These are phyloP conservation scores for Lentinula sp. DNA, from an alignment of 768 basidiomycete species.

Conservation along the genomic window DNA sequence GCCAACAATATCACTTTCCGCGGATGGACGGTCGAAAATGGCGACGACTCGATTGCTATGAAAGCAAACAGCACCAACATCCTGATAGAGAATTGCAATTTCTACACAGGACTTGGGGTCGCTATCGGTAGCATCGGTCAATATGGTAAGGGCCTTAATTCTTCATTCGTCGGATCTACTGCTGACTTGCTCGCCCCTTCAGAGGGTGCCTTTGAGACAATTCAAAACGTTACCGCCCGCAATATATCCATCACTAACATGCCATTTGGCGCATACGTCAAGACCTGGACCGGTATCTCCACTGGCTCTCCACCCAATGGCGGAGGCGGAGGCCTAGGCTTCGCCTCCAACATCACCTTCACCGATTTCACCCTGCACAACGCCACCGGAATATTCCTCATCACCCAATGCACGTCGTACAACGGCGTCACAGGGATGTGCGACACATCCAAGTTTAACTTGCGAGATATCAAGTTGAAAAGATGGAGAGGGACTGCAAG, in stretches of 20 bases:
- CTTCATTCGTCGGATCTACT: neutral
- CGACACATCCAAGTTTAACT: conserved; percentile 26
- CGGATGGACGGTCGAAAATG: conserved; percentile 29
- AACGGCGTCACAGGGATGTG: conserved; percentile 25
- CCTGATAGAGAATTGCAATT: conserved; percentile 28
- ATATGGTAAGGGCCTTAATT: neutral
- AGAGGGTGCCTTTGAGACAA: conserved; percentile 23
- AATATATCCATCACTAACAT: conserved; percentile 19
- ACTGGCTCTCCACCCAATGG: conserved; percentile 25
- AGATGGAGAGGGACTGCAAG: conserved; percentile 18
- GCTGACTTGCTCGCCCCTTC: conserved; percentile 14
- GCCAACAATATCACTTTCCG: conserved; percentile 30
- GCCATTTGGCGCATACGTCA: conserved; percentile 23
- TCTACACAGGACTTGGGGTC: conserved; percentile 30
- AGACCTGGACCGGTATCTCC: conserved; percentile 25
- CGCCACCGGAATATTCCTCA: conserved; percentile 14
- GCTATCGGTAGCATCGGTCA: conserved; percentile 24
- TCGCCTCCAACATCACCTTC: conserved; percentile 23
- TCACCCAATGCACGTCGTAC: conserved; percentile 26
- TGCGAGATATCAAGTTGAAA: conserved; percentile 25
- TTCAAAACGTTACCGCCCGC: conserved; percentile 27
- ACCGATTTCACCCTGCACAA: conserved; percentile 18
- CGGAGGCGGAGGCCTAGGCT: conserved; percentile 25
- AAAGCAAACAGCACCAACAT: conserved; percentile 37
- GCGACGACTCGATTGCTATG: conserved; percentile 32